phyloP scores from a whole-genome alignment of 192 early-diverging fungal genomes.

The Mortierella claussenii region DNA sequence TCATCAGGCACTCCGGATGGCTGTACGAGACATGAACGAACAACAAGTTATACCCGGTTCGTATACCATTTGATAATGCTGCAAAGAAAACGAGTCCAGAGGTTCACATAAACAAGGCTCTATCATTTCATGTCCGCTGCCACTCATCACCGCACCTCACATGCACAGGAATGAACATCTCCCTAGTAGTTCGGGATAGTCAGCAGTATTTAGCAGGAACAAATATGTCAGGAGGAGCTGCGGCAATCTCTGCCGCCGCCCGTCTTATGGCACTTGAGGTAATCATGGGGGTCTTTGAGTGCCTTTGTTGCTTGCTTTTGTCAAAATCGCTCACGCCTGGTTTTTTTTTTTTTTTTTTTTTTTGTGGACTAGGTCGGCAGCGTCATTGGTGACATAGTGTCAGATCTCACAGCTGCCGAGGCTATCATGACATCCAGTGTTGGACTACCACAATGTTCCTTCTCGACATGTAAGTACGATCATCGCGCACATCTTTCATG shows the following conservation, averaged over 20 bases:
- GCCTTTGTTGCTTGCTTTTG: too few relatives aligned
- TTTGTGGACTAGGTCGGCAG: slow-evolving; percentile 14
- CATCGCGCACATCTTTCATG: too few relatives aligned
- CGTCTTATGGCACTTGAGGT: slow-evolving; percentile 20
- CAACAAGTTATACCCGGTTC: slow-evolving; percentile 36
- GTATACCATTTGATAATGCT: too few relatives aligned
- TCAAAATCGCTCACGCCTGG: too few relatives aligned
- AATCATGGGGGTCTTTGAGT: too few relatives aligned
- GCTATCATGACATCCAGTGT: slow-evolving; percentile 45
- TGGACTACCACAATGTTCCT: slow-evolving; percentile 46
- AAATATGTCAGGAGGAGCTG: slow-evolving; percentile 20
- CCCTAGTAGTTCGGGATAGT: slow-evolving; percentile 35
- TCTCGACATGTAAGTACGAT: slow-evolving; percentile 31
- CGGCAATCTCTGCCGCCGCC: slow-evolving; percentile 36
- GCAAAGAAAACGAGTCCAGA: neutral
- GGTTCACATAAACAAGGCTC: too few relatives aligned
- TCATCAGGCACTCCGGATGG: slow-evolving; percentile 51
- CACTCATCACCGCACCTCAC: neutral
- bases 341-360: too few relatives aligned
- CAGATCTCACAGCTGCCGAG: slow-evolving; percentile 33
- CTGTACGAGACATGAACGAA: slow-evolving; percentile 33
- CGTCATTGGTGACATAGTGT: slow-evolving; percentile 31
- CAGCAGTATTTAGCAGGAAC: slow-evolving; percentile 29
- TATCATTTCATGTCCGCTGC: neutral
- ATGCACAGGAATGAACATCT: slow-evolving; percentile 30